Base-by-base conservation (phyloP, 2,329 filamentous ascomycete genomes). In the Trichoderma sp. region DNA sequence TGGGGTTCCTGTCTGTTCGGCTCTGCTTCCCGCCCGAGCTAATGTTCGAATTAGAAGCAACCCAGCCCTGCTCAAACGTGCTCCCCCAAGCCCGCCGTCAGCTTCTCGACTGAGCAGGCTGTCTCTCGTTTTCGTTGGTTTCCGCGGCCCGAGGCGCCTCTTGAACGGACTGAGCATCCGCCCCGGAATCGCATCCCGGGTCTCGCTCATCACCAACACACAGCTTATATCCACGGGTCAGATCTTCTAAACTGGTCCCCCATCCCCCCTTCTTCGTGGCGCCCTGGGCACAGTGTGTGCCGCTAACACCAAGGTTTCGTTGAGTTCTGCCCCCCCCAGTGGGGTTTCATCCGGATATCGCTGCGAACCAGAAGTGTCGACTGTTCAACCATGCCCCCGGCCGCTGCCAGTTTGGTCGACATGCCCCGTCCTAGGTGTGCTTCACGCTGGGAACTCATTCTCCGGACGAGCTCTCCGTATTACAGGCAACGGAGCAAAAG, bases 271-370 rank as follows among this genome's bases (percentile, higher is more conserved):
- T 58, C 53, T 58, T 58, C 47, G 17, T 67, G 64, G 20, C 32
- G 43, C 50, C 39, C 43, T 59, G 57, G 57, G 50, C 50, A 57
- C 63, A 66, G 47, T 39, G 50, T 57, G 39, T 28, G 34, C 53
- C 53, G 65, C 53, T 15, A 59, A 15, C 53, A 28, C 65, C 34
- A 59, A 36, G 50, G 58, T 36, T 43, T 68, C 59, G 17, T 32
- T 50, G 66, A 34, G 39, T 11, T 43, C 66, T 30, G 34, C 26
- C 39, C 50, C 34, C 36, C 34, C 57, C 55, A 36, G 57, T 34
- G 55, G 55, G 36, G 57, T 36, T 13, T 36, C 55, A 34, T 47
- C 39, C 66, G 66, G 66, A 69, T 69, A 50, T 69, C 66, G 66
- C 66, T 62, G 55, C 66, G 57, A 69, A 69, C 30, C 57, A 69